Evolutionary conservation across 768 basidiomycete genomes (phyloP).

Genomic region (Neoboletus brunneissimus): DNA sequence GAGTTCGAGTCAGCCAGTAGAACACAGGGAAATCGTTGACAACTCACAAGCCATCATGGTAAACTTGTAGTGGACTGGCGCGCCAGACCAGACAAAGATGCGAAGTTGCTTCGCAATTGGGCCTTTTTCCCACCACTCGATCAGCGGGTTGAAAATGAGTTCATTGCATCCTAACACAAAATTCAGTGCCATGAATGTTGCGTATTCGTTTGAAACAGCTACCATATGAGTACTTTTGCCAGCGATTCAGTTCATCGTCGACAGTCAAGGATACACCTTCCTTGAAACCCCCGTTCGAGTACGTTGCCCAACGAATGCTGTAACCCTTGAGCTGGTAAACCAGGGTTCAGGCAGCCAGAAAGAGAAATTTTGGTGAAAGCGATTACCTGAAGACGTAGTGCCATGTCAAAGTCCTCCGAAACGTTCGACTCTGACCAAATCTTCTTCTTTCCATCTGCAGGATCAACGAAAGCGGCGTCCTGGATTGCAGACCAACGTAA

Average conservation of each 20-base stretch:
- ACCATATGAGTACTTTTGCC: constrained; percentile 88
- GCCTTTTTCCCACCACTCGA: constrained; percentile 72
- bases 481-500: constrained; percentile 90
- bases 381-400: constrained; percentile 47
- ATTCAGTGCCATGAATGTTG: constrained; percentile 27
- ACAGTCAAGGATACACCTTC: constrained; percentile 89
- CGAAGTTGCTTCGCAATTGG: constrained; percentile 82
- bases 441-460: constrained; percentile 55
- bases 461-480: constrained; percentile 74
- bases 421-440: constrained; percentile 69
- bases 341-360: constrained; percentile 58
- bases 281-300: constrained; percentile 84
- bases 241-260: constrained; percentile 88
- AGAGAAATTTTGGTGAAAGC: not conserved
- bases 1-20: not conserved
- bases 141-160: constrained; percentile 83
- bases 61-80: constrained; percentile 81
- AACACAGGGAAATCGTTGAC: not conserved
- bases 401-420: constrained; percentile 73
- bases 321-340: constrained; percentile 32
- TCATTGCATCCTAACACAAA: constrained; percentile 32
- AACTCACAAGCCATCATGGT: constrained; percentile 51
- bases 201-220: constrained; percentile 30
- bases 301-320: constrained; percentile 64
- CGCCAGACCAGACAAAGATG: constrained; percentile 70